phyloP scores from a whole-genome alignment of 23 red algal species.

The Gracilaria gracilis region DNA sequence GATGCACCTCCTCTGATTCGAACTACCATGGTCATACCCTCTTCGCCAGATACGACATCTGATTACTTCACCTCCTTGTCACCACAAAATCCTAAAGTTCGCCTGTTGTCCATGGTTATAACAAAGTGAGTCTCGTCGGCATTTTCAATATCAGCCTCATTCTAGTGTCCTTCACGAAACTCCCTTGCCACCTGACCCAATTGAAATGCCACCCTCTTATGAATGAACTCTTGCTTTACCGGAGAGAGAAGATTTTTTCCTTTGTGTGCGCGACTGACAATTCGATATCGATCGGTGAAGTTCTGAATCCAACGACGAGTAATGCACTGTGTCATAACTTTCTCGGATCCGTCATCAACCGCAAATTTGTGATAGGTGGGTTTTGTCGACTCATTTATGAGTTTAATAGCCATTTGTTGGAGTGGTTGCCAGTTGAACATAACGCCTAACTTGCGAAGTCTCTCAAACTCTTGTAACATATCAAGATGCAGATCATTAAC shows the following conservation, averaged over 20 bases:
- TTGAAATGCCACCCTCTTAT: neutral
- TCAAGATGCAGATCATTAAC: too few relatives aligned
- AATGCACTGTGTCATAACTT: neutral
- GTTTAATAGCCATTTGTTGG: neutral
- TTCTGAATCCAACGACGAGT: neutral
- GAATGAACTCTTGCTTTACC: constrained; percentile 1
- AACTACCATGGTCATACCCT: constrained; percentile 20
- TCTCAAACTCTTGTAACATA: too few relatives aligned
- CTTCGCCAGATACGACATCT: too few relatives aligned
- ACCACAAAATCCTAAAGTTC: constrained; percentile 7
- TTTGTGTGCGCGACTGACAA: neutral
- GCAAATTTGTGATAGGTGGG: neutral
- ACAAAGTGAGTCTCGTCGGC: constrained; percentile 33
- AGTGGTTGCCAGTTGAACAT: neutral
- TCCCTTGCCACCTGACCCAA: neutral
- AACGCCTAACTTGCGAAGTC: too few relatives aligned
- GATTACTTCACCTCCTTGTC: constrained; percentile 15
- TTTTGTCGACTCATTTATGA: neutral
- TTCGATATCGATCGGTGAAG: neutral
- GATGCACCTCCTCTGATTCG: neutral
- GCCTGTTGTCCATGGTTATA: neutral
- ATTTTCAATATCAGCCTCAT: constrained; percentile 6
- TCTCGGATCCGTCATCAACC: neutral
- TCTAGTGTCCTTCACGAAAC: neutral
- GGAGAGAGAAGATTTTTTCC: neutral